Conservation (phyloP, 2,329 filamentous ascomycete species). For the Phyllosticta citribraziliensis region DNA sequence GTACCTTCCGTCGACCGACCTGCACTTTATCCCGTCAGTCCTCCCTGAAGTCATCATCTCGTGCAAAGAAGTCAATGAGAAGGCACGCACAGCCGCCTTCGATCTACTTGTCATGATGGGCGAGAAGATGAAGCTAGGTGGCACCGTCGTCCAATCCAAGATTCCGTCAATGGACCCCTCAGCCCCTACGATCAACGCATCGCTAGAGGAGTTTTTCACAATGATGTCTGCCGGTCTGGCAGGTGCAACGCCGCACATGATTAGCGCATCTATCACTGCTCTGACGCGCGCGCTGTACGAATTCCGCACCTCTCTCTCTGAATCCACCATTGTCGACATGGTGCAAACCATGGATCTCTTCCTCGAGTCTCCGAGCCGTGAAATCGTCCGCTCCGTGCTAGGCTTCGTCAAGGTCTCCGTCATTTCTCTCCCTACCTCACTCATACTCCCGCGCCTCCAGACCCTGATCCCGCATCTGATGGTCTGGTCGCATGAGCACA, state of each 20-base stretch:
- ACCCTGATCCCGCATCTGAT: constrained; percentile 82
- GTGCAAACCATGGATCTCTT: constrained; percentile 95
- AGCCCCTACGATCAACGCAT: constrained; percentile 66
- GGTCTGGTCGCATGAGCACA: constrained; percentile 96
- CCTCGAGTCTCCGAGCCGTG: constrained; percentile 89
- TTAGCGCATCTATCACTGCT: constrained; percentile 91
- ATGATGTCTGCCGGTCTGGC: constrained; percentile 96
- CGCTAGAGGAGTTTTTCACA: constrained; percentile 89
- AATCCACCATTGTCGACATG: constrained; percentile 66
- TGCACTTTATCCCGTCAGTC: constrained; percentile 88
- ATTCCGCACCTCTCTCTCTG: constrained; percentile 62
- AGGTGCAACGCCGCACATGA: constrained; percentile 90
- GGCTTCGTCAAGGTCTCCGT: constrained; percentile 96
- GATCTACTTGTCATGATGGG: constrained; percentile 84
- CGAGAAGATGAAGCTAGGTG: constrained; percentile 65
- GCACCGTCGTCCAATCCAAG: constrained; percentile 72
- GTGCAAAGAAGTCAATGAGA: constrained; percentile 96
- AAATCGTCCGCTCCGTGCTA: constrained; percentile 88
- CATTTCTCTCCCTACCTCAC: constrained; percentile 68
- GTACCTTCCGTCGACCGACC: constrained; percentile 62
- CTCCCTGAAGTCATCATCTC: constrained; percentile 91
- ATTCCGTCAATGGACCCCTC: constrained; percentile 79
- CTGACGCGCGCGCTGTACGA: constrained; percentile 89
- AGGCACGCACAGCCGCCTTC: constrained; percentile 80
- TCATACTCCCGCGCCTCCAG: constrained; percentile 68